These are phyloP conservation scores for Pseudogymnoascus sp. DNA, from an alignment of 2,329 filamentous ascomycete genomes.

Conservation along the genomic window DNA sequence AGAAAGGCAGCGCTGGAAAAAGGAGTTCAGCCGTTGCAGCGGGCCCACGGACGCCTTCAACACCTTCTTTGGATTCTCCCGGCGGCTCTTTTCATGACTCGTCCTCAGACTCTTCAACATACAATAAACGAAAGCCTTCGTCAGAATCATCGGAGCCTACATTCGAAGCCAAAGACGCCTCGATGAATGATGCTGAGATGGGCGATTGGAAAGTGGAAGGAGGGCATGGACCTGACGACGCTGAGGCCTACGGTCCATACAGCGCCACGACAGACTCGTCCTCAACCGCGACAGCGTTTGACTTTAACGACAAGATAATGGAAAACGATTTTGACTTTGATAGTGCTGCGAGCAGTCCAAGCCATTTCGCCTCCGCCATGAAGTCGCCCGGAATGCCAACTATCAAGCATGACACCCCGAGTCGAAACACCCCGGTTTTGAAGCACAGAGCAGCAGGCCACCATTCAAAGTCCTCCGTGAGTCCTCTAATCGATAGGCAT, in stretches of 20 bases:
- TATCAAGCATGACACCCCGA: conserved; percentile 31
- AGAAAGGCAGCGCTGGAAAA: conserved; percentile 21
- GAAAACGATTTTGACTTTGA: conserved; percentile 49
- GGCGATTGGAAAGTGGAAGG: conserved; percentile 37
- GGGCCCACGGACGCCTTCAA: conserved; percentile 21
- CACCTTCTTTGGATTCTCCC: conserved; percentile 23
- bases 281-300: conserved; percentile 28
- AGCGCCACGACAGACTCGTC: conserved; percentile 32
- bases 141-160: conserved; percentile 39
- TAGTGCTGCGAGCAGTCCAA: conserved; percentile 50
- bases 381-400: conserved; percentile 36
- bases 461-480: conserved; percentile 38
- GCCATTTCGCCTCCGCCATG: conserved; percentile 30
- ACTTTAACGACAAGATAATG: conserved; percentile 38
- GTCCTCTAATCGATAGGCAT: conserved; percentile 14
- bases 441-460: conserved; percentile 26
- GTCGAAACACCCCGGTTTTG: conserved; percentile 20
- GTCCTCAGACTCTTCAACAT: conserved; percentile 44
- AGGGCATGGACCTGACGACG: conserved; percentile 32
- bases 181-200: conserved; percentile 37
- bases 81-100: conserved; percentile 39
- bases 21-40: conserved; percentile 20
- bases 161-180: conserved; percentile 34
- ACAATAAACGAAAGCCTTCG: conserved; percentile 38
- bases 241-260: conserved; percentile 31